Evolutionary conservation across 2,329 filamentous ascomycete species (phyloP).

Genomic region (Periglandula ipomoeae): DNA sequence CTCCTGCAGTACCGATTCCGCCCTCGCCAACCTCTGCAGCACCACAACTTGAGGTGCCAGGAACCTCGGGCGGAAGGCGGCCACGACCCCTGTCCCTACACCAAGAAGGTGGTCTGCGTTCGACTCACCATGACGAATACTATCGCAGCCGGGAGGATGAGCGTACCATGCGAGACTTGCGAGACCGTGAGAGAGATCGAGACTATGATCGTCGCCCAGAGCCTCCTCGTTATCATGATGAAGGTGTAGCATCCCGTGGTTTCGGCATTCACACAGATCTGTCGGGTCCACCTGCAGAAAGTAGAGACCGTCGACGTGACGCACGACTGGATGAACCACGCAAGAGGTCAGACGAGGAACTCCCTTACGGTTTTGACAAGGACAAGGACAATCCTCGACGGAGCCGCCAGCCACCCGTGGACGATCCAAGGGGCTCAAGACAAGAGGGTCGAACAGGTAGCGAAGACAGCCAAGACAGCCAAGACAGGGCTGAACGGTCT

Average conservation of each 20-base stretch:
- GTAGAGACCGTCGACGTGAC: conserved; percentile 28
- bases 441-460: conserved; percentile 22
- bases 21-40: conserved; percentile 23
- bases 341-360: conserved; percentile 22
- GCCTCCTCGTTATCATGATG: conserved; percentile 33
- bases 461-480: conserved; percentile 17
- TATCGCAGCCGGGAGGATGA: conserved; percentile 41
- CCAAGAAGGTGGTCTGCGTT: conserved; percentile 37
- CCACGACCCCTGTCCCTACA: conserved; percentile 42
- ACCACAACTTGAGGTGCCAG: conserved; percentile 11
- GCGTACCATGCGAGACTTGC: conserved; percentile 30
- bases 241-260: conserved; percentile 36
- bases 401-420: conserved; percentile 14
- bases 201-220: conserved; percentile 24
- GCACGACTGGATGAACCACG: conserved; percentile 19
- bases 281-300: conserved; percentile 30
- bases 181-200: conserved; percentile 27
- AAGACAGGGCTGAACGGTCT: conserved; percentile 29
- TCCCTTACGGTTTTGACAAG: conserved; percentile 17
- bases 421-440: conserved; percentile 20
- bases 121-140: conserved; percentile 37
- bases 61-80: conserved; percentile 12
- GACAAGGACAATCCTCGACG: conserved; percentile 22
- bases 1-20: conserved; percentile 31
- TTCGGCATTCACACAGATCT: conserved; percentile 42